Evolutionary conservation across 2,329 filamentous ascomycete genomes (phyloP).

Genomic region (Cryoendolithus antarcticus): DNA sequence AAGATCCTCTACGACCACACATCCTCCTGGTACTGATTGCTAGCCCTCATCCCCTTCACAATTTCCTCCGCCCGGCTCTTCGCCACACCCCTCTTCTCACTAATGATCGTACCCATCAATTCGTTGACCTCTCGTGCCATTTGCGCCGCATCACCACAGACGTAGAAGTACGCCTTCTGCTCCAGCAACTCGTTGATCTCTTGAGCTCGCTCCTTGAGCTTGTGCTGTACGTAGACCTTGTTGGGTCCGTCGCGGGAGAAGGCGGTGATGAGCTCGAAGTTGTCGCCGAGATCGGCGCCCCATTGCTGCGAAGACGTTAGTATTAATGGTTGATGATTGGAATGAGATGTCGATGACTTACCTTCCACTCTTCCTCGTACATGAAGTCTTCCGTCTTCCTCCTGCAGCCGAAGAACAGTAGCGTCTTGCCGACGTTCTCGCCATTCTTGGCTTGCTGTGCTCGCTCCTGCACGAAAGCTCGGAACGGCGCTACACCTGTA

Average conservation of each 20-base stretch:
- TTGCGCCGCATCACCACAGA: constrained; percentile 93
- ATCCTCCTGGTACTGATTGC: constrained; percentile 89
- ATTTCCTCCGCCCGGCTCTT: constrained; percentile 88
- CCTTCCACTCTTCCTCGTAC: constrained; percentile 85
- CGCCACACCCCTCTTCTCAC: constrained; percentile 68
- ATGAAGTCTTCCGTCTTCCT: constrained; percentile 82
- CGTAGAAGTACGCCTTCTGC: constrained; percentile 88
- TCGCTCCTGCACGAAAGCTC: constrained; percentile 87
- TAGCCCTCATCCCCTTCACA: constrained; percentile 89
- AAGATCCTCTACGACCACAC: constrained; percentile 45
- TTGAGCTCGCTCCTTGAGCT: constrained; percentile 68
- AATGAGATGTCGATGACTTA: constrained; percentile 36
- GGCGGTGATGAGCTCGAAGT: constrained; percentile 79
- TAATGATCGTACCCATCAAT: constrained; percentile 74
- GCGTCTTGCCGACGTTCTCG: constrained; percentile 68
- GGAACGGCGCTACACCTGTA: constrained; percentile 92
- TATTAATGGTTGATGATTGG: background rate
- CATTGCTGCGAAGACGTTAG: constrained; percentile 50
- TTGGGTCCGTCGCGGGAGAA: constrained; percentile 81
- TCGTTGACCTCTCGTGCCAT: constrained; percentile 48
- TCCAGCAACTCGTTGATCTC: constrained; percentile 79
- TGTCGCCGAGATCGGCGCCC: constrained; percentile 70
- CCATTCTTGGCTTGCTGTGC: constrained; percentile 71
- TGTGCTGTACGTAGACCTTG: constrained; percentile 96
- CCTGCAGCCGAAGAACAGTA: constrained; percentile 93